Base-by-base conservation (phyloP, 2,329 filamentous ascomycete genomes). In the Fusarium humuli region DNA sequence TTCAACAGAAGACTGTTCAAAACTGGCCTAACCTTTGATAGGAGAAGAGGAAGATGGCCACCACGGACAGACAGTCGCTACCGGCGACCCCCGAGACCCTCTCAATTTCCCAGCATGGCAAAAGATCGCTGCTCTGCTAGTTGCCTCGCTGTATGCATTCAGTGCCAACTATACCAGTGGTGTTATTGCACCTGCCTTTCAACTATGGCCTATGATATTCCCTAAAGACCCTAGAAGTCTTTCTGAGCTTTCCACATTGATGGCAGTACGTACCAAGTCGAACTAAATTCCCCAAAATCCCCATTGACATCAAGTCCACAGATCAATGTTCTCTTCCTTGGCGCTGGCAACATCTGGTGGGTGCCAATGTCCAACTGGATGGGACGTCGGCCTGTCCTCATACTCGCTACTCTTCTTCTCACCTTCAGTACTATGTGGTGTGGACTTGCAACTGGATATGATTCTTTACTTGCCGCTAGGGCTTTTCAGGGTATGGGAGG, bases 281-380 rank as follows among this genome's bases (percentile, higher is more conserved):
- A 3, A 6, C 4, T 0, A 0, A 3, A 8, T 1, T 0, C 7
- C 13, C 7, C 1, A 23, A 23, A 3, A 23, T 23, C 23, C 23
- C 6, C 23, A 4, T 41, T 64, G 12, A 65, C 7, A 3, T 2
- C 3, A 20, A 3, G 7, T 20, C 8, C 41, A 6, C 16, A 81
- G 79, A 70, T 79, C 8, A 76, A 79, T n/a, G 62, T 80, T 0
- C 61, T 82, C 0, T 68, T 80, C 2, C 57, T 81, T 1, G 80
- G 80, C 0, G 75, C 76, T 0, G 72, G 75, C 0, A 82, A 81
- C 11, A 75, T 81, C 14, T 72, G 75, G 49, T 80, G 79, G 75
- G 80, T 81, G 2, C 80, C 80, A 1, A 29, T 81, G 47, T 76
- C 80, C 0, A 81, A 81, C 44, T 74, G 77, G 25, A 66, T 77